Evolutionary conservation across 23 red algal species (phyloP).

Genomic region (Gracilaria caudata): DNA sequence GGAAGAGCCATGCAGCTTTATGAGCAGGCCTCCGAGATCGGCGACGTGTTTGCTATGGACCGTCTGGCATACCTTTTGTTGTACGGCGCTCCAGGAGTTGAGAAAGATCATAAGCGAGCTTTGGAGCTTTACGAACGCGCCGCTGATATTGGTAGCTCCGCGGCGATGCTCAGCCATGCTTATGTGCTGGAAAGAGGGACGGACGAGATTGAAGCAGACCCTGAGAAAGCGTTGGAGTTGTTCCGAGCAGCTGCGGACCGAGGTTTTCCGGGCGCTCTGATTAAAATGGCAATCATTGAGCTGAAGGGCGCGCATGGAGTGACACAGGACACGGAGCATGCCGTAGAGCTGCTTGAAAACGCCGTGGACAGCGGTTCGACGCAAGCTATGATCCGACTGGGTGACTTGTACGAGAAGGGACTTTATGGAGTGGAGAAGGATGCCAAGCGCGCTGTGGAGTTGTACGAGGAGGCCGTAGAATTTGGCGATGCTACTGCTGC

Average conservation of each 20-base stretch:
- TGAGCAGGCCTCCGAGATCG: slow-evolving; percentile 37
- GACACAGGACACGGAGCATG: slow-evolving; percentile 23
- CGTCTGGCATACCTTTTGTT: slow-evolving; percentile 48
- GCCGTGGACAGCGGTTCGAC: slow-evolving; percentile 47
- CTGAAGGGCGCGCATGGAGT: slow-evolving; percentile 51
- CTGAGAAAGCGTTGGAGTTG: slow-evolving; percentile 28
- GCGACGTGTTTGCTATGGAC: slow-evolving; percentile 47
- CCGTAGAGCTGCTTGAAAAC: slow-evolving; percentile 28
- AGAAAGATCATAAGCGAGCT: slow-evolving; percentile 40
- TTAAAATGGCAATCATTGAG: slow-evolving; percentile 39
- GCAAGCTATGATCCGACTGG: slow-evolving; percentile 49
- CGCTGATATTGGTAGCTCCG: slow-evolving; percentile 23
- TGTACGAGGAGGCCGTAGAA: slow-evolving; percentile 59
- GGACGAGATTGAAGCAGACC: slow-evolving; percentile 56
- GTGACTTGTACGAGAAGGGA: slow-evolving; percentile 44
- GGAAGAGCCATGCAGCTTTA: slow-evolving; percentile 37
- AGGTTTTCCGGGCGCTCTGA: slow-evolving; percentile 29
- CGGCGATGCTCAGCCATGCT: slow-evolving; percentile 40
- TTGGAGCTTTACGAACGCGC: slow-evolving; percentile 40
- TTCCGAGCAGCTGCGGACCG: slow-evolving; percentile 22
- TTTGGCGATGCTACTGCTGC: slow-evolving; percentile 30
- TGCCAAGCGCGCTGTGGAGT: background rate
- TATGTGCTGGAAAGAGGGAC: slow-evolving; percentile 50
- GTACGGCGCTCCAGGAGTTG: slow-evolving; percentile 23
- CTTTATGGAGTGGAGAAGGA: slow-evolving; percentile 32